These are phyloP conservation scores for Plenodomus lindquistii DNA, from an alignment of 2,329 filamentous ascomycete genomes.

Conservation along the genomic window DNA sequence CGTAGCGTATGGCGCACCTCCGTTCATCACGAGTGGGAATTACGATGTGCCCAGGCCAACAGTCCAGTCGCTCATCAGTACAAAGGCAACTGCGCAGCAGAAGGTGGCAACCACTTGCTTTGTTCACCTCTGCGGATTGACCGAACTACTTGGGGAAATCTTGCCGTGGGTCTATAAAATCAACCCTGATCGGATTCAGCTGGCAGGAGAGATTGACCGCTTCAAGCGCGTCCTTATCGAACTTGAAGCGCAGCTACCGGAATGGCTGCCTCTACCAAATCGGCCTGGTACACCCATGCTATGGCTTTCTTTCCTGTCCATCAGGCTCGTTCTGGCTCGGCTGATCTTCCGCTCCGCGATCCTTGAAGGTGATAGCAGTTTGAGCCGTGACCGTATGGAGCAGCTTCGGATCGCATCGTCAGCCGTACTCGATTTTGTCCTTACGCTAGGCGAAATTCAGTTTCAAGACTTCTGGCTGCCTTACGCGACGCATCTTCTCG, in stretches of 20 bases:
- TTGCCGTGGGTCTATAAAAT: constrained; percentile 46
- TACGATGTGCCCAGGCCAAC: constrained; percentile 61
- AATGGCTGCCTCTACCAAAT: constrained; percentile 35
- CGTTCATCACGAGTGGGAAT: constrained; percentile 57
- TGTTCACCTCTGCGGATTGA: constrained; percentile 57
- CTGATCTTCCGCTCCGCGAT: constrained; percentile 39
- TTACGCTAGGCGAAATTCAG: constrained; percentile 51
- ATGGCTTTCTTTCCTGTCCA: constrained; percentile 47
- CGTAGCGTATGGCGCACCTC: constrained; percentile 60
- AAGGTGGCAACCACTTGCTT: constrained; percentile 56
- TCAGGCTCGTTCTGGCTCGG: constrained; percentile 45
- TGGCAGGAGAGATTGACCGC: constrained; percentile 33
- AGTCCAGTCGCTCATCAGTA: constrained; percentile 46
- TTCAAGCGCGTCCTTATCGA: constrained; percentile 40
- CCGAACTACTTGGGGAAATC: constrained; percentile 46
- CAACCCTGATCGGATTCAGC: constrained; percentile 29
- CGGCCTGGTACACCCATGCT: constrained; percentile 43
- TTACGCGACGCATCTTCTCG: constrained; percentile 56
- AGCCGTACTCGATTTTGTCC: constrained; percentile 55
- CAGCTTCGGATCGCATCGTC: constrained; percentile 56
- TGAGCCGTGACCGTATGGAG: constrained; percentile 41
- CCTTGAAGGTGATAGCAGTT: constrained; percentile 24
- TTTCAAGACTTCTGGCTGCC: constrained; percentile 59
- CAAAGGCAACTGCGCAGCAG: constrained; percentile 41
- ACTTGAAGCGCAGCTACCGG: constrained; percentile 40